Conservation (phyloP, 2,329 filamentous ascomycete species). For the Clarireedia homoeocarpa region DNA sequence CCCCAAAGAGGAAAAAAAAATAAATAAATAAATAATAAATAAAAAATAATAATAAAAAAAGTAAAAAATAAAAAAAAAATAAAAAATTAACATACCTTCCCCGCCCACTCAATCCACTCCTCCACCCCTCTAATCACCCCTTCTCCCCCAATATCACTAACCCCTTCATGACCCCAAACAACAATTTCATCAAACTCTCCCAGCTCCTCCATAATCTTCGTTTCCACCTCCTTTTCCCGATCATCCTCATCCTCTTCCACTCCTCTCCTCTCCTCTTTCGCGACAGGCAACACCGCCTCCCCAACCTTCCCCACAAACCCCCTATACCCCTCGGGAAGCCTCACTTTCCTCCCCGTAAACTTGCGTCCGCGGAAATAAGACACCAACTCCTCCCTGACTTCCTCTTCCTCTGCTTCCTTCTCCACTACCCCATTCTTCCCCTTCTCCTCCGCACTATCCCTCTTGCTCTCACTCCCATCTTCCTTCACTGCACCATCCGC, state of each 20-base stretch:
- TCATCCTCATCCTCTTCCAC: slow-evolving; percentile 34
- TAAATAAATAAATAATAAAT: no score
- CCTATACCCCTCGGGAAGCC: background rate
- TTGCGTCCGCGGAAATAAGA: slow-evolving; percentile 5
- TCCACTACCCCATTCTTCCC: background rate
- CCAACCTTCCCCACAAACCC: background rate
- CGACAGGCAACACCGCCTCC: slow-evolving; percentile 24
- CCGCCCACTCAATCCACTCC: slow-evolving; percentile 69
- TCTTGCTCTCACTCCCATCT: background rate
- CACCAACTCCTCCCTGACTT: background rate
- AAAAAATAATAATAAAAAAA: no score
- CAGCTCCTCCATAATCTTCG: slow-evolving; percentile 52
- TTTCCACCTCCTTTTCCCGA: slow-evolving; percentile 37
- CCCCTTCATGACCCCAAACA: slow-evolving; percentile 75
- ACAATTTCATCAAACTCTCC: slow-evolving; percentile 66
- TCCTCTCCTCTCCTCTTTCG: slow-evolving; percentile 33
- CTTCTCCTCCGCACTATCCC: background rate
- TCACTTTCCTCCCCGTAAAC: slow-evolving; percentile 11
- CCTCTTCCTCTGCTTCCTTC: background rate
- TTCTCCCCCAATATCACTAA: slow-evolving; percentile 55
- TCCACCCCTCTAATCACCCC: slow-evolving; percentile 43
- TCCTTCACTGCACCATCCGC: no score
- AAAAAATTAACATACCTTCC: slow-evolving; percentile 41
- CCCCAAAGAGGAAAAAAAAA: no score
- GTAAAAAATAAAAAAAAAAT: background rate